Evolutionary conservation across 495 filamentous ascomycete genomes (phyloP).

Genomic region (Cercophora scortea): DNA sequence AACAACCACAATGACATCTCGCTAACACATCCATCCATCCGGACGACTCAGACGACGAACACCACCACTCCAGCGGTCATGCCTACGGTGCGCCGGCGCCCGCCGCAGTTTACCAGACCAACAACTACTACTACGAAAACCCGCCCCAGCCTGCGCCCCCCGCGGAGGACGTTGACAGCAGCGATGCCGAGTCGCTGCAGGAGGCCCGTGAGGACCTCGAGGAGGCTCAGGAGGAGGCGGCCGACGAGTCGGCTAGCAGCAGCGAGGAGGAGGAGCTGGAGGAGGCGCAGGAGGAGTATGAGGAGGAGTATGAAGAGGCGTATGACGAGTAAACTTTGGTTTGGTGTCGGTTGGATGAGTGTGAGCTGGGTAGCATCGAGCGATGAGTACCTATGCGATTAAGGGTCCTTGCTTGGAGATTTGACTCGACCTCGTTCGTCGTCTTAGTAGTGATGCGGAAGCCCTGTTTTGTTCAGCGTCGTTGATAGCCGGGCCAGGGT

Average conservation of each 20-base stretch:
- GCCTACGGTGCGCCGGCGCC: not conserved
- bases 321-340: conserved; percentile 30
- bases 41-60: conserved; percentile 15
- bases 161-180: conserved; percentile 29
- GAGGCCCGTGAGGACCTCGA: conserved; percentile 31
- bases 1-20: not conserved
- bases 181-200: conserved; percentile 31
- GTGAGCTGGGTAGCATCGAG: no score
- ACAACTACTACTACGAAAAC: conserved; percentile 20
- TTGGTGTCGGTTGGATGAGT: no score
- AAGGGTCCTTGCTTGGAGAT: no score
- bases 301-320: conserved; percentile 41
- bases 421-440: no score
- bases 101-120: conserved; percentile 14
- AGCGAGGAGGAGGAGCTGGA: conserved; percentile 35
- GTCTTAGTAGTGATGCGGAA: no score
- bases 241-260: conserved; percentile 29
- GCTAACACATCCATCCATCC: not conserved
- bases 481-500: no score
- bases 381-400: no score
- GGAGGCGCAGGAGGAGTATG: conserved; percentile 37
- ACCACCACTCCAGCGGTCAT: not conserved
- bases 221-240: conserved; percentile 28
- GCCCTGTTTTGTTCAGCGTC: no score
- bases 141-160: conserved; percentile 11